Base-by-base conservation (phyloP, 2,329 filamentous ascomycete species). In the Dactylonectria macrodidyma region DNA sequence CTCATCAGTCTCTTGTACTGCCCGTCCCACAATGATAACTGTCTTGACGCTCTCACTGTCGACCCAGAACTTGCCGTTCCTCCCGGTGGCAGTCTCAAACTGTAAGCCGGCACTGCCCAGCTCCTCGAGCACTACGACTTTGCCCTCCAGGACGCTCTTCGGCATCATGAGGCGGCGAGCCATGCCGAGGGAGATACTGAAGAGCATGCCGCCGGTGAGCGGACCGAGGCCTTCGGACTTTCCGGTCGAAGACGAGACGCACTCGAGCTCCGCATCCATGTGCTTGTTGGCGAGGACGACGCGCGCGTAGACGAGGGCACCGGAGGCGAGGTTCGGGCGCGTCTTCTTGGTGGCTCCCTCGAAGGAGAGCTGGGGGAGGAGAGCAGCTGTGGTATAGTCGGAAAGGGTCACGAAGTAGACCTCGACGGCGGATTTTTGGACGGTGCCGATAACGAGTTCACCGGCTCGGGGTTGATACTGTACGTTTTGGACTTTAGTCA, bases 31-130 rank as follows among this genome's bases (percentile, higher is more conserved):
- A 1, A 90, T 88, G 69, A 97, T 84, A 8, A 95, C 91, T 36
- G 90, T 91, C 82, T 88, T 92, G 44, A 92, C 83, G 69, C 86
- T 92, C 33, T 92, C 93, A 72, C 92, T 95, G 77, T 95, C 91
- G 14, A 98, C 93, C 95, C 96, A 98, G 24, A 98, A 89, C 79
- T 90, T 92, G 47, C 96, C 96, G 80, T 99, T 99, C 77, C 94
- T 90, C 19, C 96, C 96, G 9, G 97, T 93, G 0, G 95, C 95
- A 67, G 97, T 93, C 85, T 99, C 96, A 79, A 98, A 99, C 22
- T 93, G 91, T 14, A 97, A 82, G 61, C 94, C 95, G 65, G 91
- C 91, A 3, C 78, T 80, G 3, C 92, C 95, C 14, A 98, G 83
- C 77, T 94, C 93, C 70, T 97, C 93, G 64, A 98, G 81, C 30